These are phyloP conservation scores for Eucalyptus sp. DNA, from an alignment of 345 rosid species.

Conservation along the genomic window DNA sequence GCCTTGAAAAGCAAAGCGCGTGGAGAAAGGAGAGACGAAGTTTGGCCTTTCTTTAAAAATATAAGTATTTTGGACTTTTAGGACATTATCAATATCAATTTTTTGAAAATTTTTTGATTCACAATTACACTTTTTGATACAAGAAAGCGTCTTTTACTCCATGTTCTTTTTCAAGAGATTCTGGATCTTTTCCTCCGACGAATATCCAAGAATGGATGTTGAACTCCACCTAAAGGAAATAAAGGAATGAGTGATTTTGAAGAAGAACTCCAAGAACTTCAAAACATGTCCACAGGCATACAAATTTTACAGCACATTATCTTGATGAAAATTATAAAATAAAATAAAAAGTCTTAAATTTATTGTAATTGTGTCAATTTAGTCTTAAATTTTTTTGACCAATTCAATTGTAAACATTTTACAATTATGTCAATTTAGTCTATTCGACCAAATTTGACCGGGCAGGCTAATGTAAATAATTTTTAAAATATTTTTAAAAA, in stretches of 20 bases:
- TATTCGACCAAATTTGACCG: accelerated
- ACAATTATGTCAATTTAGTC: accelerated
- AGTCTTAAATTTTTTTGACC: accelerated
- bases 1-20: too few species aligned
- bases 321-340: too few species aligned
- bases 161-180: neutral
- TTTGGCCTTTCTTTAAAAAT: neutral
- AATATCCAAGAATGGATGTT: neutral
- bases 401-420: accelerated
- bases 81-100: neutral
- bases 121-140: neutral
- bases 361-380: accelerated
- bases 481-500: too few species aligned
- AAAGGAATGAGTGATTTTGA: neutral
- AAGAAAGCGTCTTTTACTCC: neutral
- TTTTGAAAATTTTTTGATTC: neutral
- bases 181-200: neutral
- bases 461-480: accelerated
- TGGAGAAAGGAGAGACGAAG: neutral
- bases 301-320: neutral
- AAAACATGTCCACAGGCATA: neutral
- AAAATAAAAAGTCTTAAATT: too few species aligned
- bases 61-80: neutral
- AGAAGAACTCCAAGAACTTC: neutral
- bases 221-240: neutral